A percentile compares a stretch with the other conserved stretches of the same genome.
Evolutionary conservation across 108 stramenopile genomes (phyloP).

Genomic region (Mediolabrus comicus): DNA sequence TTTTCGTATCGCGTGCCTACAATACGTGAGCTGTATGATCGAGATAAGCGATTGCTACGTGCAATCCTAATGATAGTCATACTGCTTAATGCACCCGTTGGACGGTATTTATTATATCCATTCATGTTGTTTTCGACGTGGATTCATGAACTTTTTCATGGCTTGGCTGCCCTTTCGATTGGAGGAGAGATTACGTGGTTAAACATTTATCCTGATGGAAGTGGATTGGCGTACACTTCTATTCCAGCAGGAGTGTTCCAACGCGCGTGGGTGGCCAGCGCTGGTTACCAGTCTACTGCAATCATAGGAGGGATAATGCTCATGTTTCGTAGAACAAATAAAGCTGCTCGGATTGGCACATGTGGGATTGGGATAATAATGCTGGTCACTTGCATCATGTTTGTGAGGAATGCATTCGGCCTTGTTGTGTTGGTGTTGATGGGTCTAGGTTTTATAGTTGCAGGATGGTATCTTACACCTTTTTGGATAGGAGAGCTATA

Average conservation of each 20-base stretch:
- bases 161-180: slow-evolving; percentile 41
- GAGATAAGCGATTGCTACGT: slow-evolving; percentile 51
- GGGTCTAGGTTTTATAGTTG: slow-evolving; percentile 14
- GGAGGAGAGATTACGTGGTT: slow-evolving; percentile 46
- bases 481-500: slow-evolving; percentile 34
- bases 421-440: slow-evolving; percentile 32
- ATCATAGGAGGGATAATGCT: slow-evolving; percentile 56
- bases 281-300: slow-evolving; percentile 63
- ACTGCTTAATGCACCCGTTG: slow-evolving; percentile 44
- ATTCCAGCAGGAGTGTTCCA: slow-evolving; percentile 27
- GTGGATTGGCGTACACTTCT: slow-evolving; percentile 53
- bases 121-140: slow-evolving; percentile 65
- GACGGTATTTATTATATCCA: slow-evolving; percentile 53
- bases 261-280: slow-evolving; percentile 49
- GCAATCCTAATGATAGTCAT: slow-evolving; percentile 46
- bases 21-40: slow-evolving; percentile 21
- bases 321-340: slow-evolving; percentile 52
- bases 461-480: slow-evolving; percentile 13
- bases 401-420: slow-evolving; percentile 57
- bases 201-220: slow-evolving; percentile 56
- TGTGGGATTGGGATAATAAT: slow-evolving; percentile 48
- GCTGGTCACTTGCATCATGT: slow-evolving; percentile 48
- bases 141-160: slow-evolving; percentile 72
- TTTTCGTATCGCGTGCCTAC: slow-evolving; percentile 30
- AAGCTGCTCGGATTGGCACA: slow-evolving; percentile 53